Base-by-base conservation (phyloP, 352 stramenopile genomes). In the Globisporangium middletonii region DNA sequence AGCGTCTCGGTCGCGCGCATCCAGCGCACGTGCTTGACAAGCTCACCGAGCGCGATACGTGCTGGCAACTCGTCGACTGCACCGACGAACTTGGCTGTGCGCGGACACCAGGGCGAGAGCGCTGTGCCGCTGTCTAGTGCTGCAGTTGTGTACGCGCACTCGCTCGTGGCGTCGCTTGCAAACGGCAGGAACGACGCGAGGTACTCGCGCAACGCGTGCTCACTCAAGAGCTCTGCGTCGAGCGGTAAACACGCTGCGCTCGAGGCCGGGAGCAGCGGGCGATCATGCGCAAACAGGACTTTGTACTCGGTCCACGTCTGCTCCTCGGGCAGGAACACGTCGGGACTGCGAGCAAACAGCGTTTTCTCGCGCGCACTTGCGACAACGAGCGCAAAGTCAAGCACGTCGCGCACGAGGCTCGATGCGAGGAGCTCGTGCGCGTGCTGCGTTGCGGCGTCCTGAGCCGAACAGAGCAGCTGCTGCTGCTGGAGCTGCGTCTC, bases 1-100 rank as follows among this genome's bases (percentile, higher is more conserved):
- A 38, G 33, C 26, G 54, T n/a, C 18, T 33, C 54, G 9, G 55
- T 66, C 4, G 50, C 61, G 63, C 64, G 49, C 23, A 78, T 76
- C 77, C 78, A 91, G 19, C 79, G 77, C 33, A 86, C 57, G 33
- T 84, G 83, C 53, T 89, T 88, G 26, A 91, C 60, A 43, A 69
- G 69, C 64, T 89, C 79, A 30, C 75, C 77, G 4, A 89, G 65
- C 7, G 79, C 62, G 16, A 75, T 75, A 19, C 66, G 69, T n/a
- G 76, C 73, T 43, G 84, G 63, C 16, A 89, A 59, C 1, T 71
- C 50, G 23, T 78, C 71, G 8, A 55, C 59, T 1, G 76, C 74
- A 1, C 68, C 74, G 42, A 78, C 28, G 43, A 88, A 89, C 37
- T 74, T 73, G n/a, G 46, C 68, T 15, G 75, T 59, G 6, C n/a